Conservation (phyloP, 371 early-diverging fungal genomes). For the Capillidium rhysosporum region DNA sequence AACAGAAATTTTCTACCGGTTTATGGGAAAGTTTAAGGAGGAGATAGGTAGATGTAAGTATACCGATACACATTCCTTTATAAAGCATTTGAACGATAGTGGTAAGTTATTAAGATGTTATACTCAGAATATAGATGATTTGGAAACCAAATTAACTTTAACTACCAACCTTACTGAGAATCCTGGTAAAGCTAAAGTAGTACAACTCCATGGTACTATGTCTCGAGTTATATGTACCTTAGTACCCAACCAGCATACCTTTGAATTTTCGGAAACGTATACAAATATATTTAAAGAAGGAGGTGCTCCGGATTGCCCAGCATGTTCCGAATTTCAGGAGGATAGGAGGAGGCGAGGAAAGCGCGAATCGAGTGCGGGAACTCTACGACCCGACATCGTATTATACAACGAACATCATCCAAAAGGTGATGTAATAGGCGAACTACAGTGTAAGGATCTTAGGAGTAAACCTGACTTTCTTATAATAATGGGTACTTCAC, state of each 20-base stretch:
- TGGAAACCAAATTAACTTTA: conserved; percentile 52
- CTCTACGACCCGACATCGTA: conserved; percentile 86
- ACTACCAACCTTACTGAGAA: conserved; percentile 15
- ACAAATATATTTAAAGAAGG: conserved; percentile 39
- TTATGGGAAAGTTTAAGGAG: conserved; percentile 82
- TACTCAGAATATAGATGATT: conserved; percentile 94
- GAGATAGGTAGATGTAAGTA: conserved; percentile 47
- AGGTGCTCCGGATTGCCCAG: conserved; percentile 51
- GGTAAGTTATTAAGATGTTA: conserved; percentile 73
- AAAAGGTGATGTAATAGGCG: conserved; percentile 65
- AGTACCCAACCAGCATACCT: conserved; percentile 39
- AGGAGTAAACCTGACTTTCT: conserved; percentile 65
- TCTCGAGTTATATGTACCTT: conserved; percentile 64
- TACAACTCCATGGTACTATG: conserved; percentile 87
- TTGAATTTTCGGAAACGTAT: conserved; percentile 21
- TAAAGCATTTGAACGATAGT: conserved; percentile 44
- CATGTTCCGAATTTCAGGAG: conserved; percentile 29
- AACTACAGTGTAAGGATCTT: conserved; percentile 37
- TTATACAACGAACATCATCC: conserved; percentile 95
- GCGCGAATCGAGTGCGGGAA: conserved; percentile 56
- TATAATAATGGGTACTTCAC: conserved; percentile 95
- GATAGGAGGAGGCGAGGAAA: conserved; percentile 25
- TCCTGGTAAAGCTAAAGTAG: conserved; percentile 24
- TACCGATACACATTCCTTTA: conserved; percentile 75
- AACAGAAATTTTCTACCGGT: conserved; percentile 71